phyloP scores from a whole-genome alignment of 371 early-diverging fungal genomes.

The Mucor sp. region DNA sequence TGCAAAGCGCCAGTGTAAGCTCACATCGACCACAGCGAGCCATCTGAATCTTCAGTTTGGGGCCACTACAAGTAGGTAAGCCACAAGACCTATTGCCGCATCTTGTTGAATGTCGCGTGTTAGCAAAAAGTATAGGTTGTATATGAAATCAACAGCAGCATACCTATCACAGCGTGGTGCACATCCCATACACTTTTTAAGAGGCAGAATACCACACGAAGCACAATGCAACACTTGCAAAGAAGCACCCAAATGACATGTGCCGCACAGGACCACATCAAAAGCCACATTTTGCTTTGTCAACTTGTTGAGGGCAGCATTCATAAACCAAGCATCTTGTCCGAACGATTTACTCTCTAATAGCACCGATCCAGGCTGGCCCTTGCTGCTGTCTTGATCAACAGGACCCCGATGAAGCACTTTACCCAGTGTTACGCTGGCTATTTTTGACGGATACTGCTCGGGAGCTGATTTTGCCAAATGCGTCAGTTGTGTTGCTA shows the following conservation, averaged over 20 bases:
- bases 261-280: slow-evolving; percentile 17
- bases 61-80: slow-evolving; percentile 10
- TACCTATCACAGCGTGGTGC: slow-evolving; percentile 31
- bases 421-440: slow-evolving; percentile 18
- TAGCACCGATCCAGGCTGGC: not conserved
- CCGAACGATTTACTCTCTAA: slow-evolving; percentile 24
- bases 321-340: slow-evolving; percentile 27
- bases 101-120: slow-evolving; percentile 1
- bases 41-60: slow-evolving; percentile 1
- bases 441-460: slow-evolving; percentile 1
- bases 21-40: slow-evolving; percentile 20
- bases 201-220: slow-evolving; percentile 20
- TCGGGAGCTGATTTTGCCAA: not conserved
- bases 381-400: not conserved
- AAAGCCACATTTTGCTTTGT: slow-evolving; percentile 14
- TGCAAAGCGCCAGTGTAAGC: slow-evolving; percentile 13
- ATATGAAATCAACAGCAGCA: not conserved
- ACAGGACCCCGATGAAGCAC: slow-evolving; percentile 16
- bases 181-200: slow-evolving; percentile 21
- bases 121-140: not conserved
- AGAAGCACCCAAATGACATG: slow-evolving; percentile 24
- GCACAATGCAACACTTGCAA: slow-evolving; percentile 13
- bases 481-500: slow-evolving; percentile 14
- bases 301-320: slow-evolving; percentile 17
- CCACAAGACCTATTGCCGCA: slow-evolving; percentile 23